Evolutionary conservation across 495 filamentous ascomycete genomes (phyloP), one percentile per base, ranked within the genome.

Genomic region (Talaromyces proteolyticus): DNA sequence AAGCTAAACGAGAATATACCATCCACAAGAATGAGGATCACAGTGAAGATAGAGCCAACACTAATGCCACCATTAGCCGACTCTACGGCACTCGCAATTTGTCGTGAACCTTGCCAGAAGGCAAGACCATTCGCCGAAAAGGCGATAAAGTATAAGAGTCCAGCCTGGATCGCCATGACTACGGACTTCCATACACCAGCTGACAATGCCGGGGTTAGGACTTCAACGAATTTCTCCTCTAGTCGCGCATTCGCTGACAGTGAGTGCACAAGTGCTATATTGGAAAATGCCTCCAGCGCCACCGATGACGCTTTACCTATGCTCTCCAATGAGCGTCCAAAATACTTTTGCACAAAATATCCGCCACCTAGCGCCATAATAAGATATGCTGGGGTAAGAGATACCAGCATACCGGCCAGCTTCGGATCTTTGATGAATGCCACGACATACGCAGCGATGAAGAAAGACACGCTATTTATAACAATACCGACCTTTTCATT

Each of bases 401-500:
- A 74, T 17, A 80, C 57, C 6, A 82, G 61, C 52, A 80, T 79
- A 5, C 58, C 75, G 4, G 76, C 74, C 14, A 77, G 59, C 57
- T 60, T 66, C 20, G 62, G 52, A 42, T 72, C 55, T 58, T 70
- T 75, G 47, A 73, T 63, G 52, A 79, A 78, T 17, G 73, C 72
- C 12, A 79, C 69, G 20, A 76, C 60, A 50, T 77, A 80, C 7
- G 73, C 65, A 16, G 68, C 67, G 17, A 78, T 43, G 55, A 80
- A 77, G 57, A 75, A 78, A 20, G 69, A 62, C 21, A 75, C 48
- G 24, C 67, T 70, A 21, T 68, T 66, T 42, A 79, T 59, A 43
- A 68, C 72, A 0, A 80, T 64, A n/a, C 75, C 77, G 22, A 78
- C 74, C 53, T 80, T 80, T 56, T 80, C 77, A 0, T 72, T 73